Evolutionary conservation across 495 filamentous ascomycete genomes (phyloP), one percentile per base, ranked within the genome.

Genomic region (Aspergillus heteromorphus): DNA sequence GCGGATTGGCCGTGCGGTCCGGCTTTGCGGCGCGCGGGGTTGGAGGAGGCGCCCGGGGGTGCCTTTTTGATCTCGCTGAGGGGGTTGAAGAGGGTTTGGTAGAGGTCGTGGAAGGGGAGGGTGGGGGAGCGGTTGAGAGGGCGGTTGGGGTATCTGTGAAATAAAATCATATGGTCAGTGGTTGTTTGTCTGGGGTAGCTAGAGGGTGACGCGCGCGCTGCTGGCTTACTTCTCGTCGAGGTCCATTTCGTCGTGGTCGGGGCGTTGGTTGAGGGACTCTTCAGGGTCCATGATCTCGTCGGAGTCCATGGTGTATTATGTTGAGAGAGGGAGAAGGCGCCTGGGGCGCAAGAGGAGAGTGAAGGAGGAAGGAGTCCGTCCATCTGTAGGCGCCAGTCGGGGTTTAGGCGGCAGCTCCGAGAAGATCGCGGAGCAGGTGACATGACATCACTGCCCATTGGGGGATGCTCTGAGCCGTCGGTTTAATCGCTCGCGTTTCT

Each of bases 61-160:
- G 86, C 87, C 66, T 91, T 91, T 60, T 87, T 91, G 63, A 88
- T 89, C 7, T 90, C 85, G 48, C 83, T 89, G 2, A 98, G 75
- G 3, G 91, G 91, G 64, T 93, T 86, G 75, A 98, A 98, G 4
- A 98, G 82, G 20, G 76, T 74, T 30, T 76, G 65, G 69, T 86
- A 89, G 1, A 98, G 79, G 11, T 87, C 82, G 59, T 89, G 84
- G 67, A 97, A 98, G n/a, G 84, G 83, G 2, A 93, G 72, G 1
- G 92, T 96, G 40, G 80, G 75, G 20, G 82, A 83, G 57, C 84
- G 81, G 66, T 97, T 98, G 48, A 72, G 80, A 2, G 93, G 93
- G 8, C 91, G 82, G 63, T 92, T 85, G 27, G 91, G 91, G 66
- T 89, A 97, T 62, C 86, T 91, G 54, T 36, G 34, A 9, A 6